phyloP scores from a whole-genome alignment of 2,329 filamentous ascomycete species.

The Colletotrichum sp. region DNA sequence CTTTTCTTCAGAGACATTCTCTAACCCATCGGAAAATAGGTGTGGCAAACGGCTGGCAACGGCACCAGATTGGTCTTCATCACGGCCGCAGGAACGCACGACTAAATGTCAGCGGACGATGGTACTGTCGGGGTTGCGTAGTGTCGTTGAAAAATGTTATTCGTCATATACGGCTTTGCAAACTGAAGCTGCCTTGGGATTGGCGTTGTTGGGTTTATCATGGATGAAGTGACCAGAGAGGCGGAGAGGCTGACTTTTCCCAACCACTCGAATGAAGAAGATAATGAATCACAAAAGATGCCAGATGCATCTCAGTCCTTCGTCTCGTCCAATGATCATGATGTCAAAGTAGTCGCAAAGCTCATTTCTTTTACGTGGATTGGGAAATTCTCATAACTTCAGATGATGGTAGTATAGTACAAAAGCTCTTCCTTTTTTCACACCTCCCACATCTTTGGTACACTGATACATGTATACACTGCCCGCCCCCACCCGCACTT shows the following conservation, averaged over 20 bases:
- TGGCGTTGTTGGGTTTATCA: background rate
- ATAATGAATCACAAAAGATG: background rate
- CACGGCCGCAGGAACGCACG: constrained; percentile 35
- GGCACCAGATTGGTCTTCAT: constrained; percentile 76
- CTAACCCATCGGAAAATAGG: constrained; percentile 54
- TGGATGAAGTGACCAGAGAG: background rate
- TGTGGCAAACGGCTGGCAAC: constrained; percentile 79
- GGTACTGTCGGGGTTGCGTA: background rate
- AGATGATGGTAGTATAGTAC: constrained; percentile 17
- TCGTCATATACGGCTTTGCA: background rate
- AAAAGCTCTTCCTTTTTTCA: background rate
- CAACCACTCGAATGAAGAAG: background rate
- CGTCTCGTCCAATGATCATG: background rate
- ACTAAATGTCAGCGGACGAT: background rate
- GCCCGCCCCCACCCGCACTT: background rate
- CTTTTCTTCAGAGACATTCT: background rate
- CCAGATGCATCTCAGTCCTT: background rate
- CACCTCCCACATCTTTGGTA: constrained; percentile 7
- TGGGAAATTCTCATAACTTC: background rate
- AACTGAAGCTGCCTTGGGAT: background rate
- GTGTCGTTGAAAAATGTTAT: background rate
- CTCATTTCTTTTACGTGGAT: background rate
- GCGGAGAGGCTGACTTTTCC: background rate
- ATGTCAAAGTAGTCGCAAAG: background rate
- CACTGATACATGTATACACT: constrained; percentile 12